Percentiles rank a stretch among this genome's conserved stretches.
These are phyloP conservation scores for Lentithecium fluviatile DNA, from an alignment of 495 filamentous ascomycete genomes.

Conservation along the genomic window DNA sequence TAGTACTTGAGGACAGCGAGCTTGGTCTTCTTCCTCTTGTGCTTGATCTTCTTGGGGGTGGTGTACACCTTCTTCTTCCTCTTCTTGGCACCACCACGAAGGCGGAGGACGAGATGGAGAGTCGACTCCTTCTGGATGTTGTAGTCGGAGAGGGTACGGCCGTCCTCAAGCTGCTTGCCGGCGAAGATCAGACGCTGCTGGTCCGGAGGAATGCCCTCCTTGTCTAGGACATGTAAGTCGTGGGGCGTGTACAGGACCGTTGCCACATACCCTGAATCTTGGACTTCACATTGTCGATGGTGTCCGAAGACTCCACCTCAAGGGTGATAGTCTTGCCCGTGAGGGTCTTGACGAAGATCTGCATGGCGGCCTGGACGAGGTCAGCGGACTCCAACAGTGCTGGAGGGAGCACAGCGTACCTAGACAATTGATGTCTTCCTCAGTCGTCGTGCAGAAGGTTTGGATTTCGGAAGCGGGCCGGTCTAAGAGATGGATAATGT, in stretches of 20 bases:
- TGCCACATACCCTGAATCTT: slow-evolving; percentile 67
- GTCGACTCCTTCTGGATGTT: slow-evolving; percentile 99
- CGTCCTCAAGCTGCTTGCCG: slow-evolving; percentile 99
- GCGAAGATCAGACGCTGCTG: slow-evolving; percentile 99
- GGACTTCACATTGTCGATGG: slow-evolving; percentile 99
- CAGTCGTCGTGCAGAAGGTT: slow-evolving; percentile 34
- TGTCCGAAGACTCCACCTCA: slow-evolving; percentile 99
- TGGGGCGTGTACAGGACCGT: background rate
- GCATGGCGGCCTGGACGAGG: slow-evolving; percentile 61
- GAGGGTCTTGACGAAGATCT: slow-evolving; percentile 99
- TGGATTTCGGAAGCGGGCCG: slow-evolving; percentile 7
- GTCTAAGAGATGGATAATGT: slow-evolving; percentile 2
- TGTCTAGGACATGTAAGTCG: slow-evolving; percentile 58
- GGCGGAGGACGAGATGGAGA: slow-evolving; percentile 95
- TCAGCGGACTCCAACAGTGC: slow-evolving; percentile 8
- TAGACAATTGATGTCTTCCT: slow-evolving; percentile 44
- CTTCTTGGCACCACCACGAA: slow-evolving; percentile 98
- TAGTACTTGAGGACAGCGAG: slow-evolving; percentile 99
- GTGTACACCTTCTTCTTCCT: slow-evolving; percentile 99
- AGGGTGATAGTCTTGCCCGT: slow-evolving; percentile 99
- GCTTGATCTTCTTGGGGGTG: slow-evolving; percentile 99
- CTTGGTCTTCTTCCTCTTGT: slow-evolving; percentile 99
- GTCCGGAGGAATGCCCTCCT: slow-evolving; percentile 99
- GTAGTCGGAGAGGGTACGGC: slow-evolving; percentile 99
- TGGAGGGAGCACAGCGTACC: slow-evolving; percentile 20